Conservation (phyloP, 805 yeast species). For the Zygoascus tannicola region DNA sequence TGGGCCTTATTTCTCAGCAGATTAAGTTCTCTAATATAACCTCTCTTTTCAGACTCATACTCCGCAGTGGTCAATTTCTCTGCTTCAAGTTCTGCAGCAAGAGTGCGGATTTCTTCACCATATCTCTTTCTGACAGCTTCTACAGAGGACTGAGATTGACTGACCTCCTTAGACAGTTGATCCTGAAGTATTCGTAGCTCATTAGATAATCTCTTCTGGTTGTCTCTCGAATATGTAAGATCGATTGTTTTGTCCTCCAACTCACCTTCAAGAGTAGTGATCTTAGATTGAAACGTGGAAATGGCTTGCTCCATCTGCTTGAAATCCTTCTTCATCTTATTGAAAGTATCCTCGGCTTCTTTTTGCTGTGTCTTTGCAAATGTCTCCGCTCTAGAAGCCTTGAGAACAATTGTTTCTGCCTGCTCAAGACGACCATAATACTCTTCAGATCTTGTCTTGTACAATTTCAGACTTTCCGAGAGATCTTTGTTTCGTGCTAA, state of each 20-base stretch:
- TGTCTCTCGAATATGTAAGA: conserved; percentile 39
- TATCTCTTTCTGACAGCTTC: conserved; percentile 22
- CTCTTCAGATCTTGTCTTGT: conserved; percentile 64
- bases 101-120: conserved; percentile 22
- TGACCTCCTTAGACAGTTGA: conserved; percentile 57
- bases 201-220: conserved; percentile 44
- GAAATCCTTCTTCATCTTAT: conserved; percentile 41
- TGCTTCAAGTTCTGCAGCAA: conserved; percentile 20
- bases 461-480: conserved; percentile 45
- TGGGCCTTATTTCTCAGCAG: background rate
- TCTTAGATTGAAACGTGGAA: conserved; percentile 42
- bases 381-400: conserved; percentile 54
- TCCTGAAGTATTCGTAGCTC: conserved; percentile 45
- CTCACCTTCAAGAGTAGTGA: conserved; percentile 44
- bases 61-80: conserved; percentile 46
- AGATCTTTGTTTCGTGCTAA: conserved; percentile 49
- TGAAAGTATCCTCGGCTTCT: conserved; percentile 41
- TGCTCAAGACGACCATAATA: conserved; percentile 63
- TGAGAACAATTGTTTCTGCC: conserved; percentile 63
- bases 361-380: conserved; percentile 42
- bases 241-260: conserved; percentile 51
- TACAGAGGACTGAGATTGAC: conserved; percentile 49
- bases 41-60: conserved; percentile 36
- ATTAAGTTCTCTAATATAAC: conserved; percentile 19
- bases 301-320: conserved; percentile 44